These are phyloP conservation scores for Penicillium italicum DNA, from an alignment of 2,329 filamentous ascomycete genomes.

Conservation along the genomic window DNA sequence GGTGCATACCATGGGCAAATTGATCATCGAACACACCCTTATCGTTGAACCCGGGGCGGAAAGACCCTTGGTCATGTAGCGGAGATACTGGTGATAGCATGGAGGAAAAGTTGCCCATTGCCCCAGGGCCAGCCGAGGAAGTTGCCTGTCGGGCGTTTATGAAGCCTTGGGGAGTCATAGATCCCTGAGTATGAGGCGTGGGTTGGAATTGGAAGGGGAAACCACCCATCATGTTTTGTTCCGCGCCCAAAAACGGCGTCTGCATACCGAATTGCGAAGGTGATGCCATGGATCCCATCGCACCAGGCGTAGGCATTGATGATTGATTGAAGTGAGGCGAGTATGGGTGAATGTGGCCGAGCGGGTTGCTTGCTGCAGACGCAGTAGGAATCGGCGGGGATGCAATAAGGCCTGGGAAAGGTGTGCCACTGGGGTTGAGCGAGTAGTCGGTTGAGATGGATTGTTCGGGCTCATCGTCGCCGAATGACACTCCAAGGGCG, in stretches of 20 bases:
- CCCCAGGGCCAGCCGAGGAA: slow-evolving; percentile 59
- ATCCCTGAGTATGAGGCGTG: slow-evolving; percentile 50
- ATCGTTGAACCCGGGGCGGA: slow-evolving; percentile 31
- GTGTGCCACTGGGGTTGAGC: slow-evolving; percentile 63
- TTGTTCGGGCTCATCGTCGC: slow-evolving; percentile 66
- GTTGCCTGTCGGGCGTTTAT: slow-evolving; percentile 39
- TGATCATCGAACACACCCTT: slow-evolving; percentile 29
- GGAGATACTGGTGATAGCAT: slow-evolving; percentile 64
- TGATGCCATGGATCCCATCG: slow-evolving; percentile 63
- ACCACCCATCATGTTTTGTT: slow-evolving; percentile 59
- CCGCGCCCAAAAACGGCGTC: slow-evolving; percentile 57
- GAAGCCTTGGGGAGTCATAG: slow-evolving; percentile 44
- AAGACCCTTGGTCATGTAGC: slow-evolving; percentile 51
- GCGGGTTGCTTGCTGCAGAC: slow-evolving; percentile 70
- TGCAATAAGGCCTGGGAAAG: slow-evolving; percentile 71
- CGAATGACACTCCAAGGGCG: slow-evolving; percentile 80
- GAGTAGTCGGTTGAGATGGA: slow-evolving; percentile 65
- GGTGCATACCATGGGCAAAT: slow-evolving; percentile 22
- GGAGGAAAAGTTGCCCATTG: slow-evolving; percentile 41
- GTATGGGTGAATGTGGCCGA: slow-evolving; percentile 60
- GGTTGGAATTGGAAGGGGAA: slow-evolving; percentile 66
- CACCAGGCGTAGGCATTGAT: slow-evolving; percentile 58
- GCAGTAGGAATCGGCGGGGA: slow-evolving; percentile 78
- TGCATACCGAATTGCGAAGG: slow-evolving; percentile 64
- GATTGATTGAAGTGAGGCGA: slow-evolving; percentile 58